phyloP scores from a whole-genome alignment of 2,329 filamentous ascomycete genomes.

The Ophiostoma piceae region DNA sequence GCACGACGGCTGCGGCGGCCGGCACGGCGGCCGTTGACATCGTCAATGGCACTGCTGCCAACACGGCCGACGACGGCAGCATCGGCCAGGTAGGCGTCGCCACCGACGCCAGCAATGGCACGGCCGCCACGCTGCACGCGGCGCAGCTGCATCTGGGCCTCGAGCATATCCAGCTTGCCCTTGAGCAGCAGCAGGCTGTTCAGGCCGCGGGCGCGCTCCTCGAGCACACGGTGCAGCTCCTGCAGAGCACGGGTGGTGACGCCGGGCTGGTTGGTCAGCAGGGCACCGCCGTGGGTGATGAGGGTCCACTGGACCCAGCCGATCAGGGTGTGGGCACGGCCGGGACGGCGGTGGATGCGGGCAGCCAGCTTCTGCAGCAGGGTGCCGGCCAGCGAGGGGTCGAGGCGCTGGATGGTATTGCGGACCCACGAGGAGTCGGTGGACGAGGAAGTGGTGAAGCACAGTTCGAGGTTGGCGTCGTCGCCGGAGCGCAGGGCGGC shows the following conservation, averaged over 20 bases:
- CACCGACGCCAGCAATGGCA: slow-evolving; percentile 31
- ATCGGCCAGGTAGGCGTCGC: not conserved
- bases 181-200: slow-evolving; percentile 81
- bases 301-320: slow-evolving; percentile 95
- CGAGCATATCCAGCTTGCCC: slow-evolving; percentile 91
- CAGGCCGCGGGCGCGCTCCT: slow-evolving; percentile 77
- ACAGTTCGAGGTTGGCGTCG: slow-evolving; percentile 81
- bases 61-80: slow-evolving; percentile 8
- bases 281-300: slow-evolving; percentile 81
- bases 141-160: slow-evolving; percentile 79
- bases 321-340: slow-evolving; percentile 83
- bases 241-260: slow-evolving; percentile 71
- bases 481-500: slow-evolving; percentile 94
- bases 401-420: slow-evolving; percentile 83
- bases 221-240: slow-evolving; percentile 78
- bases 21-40: slow-evolving; percentile 43
- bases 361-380: slow-evolving; percentile 82
- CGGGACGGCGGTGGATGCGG: slow-evolving; percentile 78
- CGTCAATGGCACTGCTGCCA: slow-evolving; percentile 43
- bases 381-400: slow-evolving; percentile 72
- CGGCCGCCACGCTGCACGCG: slow-evolving; percentile 50
- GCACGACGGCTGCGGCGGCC: slow-evolving; percentile 12
- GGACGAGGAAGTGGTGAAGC: slow-evolving; percentile 66
- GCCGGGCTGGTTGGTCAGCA: slow-evolving; percentile 81
- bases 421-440: slow-evolving; percentile 68